Percentiles rank a stretch among this genome's conserved stretches.
phyloP scores from a whole-genome alignment of 140 eudicot species.

The Cichorium intybus region DNA sequence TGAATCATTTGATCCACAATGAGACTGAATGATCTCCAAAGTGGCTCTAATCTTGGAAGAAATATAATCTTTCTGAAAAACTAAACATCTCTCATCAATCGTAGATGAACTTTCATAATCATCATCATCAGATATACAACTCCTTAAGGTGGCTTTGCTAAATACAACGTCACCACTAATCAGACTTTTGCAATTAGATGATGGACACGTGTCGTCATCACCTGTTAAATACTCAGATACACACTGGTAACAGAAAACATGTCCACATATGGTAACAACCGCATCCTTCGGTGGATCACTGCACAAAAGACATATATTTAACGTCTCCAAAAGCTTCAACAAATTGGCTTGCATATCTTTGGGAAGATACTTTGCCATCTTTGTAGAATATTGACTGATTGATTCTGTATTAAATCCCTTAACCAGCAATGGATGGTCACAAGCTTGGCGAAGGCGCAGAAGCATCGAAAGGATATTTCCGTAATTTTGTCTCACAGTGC shows the following conservation, averaged over 20 bases:
- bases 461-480: conserved; percentile 82
- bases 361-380: conserved; percentile 59
- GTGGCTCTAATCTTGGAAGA: conserved; percentile 79
- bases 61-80: conserved; percentile 50
- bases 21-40: conserved; percentile 55
- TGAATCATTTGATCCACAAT: conserved; percentile 33
- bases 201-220: conserved; percentile 77
- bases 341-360: conserved; percentile 40
- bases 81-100: conserved; percentile 34
- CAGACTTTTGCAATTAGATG: conserved; percentile 57
- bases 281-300: conserved; percentile 94
- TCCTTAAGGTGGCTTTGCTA: conserved; percentile 59
- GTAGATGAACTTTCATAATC: conserved; percentile 28
- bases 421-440: conserved; percentile 77
- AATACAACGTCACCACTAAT: conserved; percentile 64
- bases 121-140: conserved; percentile 43
- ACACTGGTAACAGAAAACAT: conserved; percentile 86
- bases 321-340: conserved; percentile 55
- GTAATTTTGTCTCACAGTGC: conserved; percentile 85
- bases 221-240: conserved; percentile 72
- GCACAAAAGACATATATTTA: conserved; percentile 68
- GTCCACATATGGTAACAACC: conserved; percentile 77
- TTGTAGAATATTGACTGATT: conserved; percentile 38
- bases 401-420: conserved; percentile 54
- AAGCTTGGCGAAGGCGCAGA: conserved; percentile 79